Conservation (phyloP, 148 eudicot species). For the Amaranthus cruentus region DNA sequence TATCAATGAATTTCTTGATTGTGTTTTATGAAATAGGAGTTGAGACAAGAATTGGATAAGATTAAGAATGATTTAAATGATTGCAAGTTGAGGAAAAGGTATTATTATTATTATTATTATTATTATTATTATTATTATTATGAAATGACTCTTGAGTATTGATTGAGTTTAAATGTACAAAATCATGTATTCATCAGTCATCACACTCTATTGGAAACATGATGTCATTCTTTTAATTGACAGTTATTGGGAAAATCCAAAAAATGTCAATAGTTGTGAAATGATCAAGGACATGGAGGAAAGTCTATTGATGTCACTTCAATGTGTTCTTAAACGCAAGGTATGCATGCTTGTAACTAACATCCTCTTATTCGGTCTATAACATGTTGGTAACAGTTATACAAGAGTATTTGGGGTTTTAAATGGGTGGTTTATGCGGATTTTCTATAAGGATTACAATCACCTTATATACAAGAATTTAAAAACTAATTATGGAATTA, state of each 20-base stretch:
- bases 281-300: slow-evolving; percentile 16
- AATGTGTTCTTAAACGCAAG: slow-evolving; percentile 20
- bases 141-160: no score
- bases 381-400: no score
- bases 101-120: not conserved
- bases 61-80: not conserved
- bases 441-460: no score
- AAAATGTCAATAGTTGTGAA: slow-evolving; percentile 6
- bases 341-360: not conserved
- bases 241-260: slow-evolving; percentile 16
- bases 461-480: no score
- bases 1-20: not conserved
- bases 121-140: not conserved
- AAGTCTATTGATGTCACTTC: slow-evolving; percentile 11
- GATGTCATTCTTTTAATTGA: not conserved
- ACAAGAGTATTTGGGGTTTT: no score
- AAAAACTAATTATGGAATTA: no score
- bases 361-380: no score
- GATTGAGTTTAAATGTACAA: no score
- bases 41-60: slow-evolving; percentile 9
- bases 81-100: slow-evolving; percentile 16
- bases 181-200: no score
- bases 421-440: no score
- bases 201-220: not conserved
- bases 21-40: slow-evolving; percentile 16